Conservation (phyloP, 441 rosid species). For the Gossypium laxum region DNA sequence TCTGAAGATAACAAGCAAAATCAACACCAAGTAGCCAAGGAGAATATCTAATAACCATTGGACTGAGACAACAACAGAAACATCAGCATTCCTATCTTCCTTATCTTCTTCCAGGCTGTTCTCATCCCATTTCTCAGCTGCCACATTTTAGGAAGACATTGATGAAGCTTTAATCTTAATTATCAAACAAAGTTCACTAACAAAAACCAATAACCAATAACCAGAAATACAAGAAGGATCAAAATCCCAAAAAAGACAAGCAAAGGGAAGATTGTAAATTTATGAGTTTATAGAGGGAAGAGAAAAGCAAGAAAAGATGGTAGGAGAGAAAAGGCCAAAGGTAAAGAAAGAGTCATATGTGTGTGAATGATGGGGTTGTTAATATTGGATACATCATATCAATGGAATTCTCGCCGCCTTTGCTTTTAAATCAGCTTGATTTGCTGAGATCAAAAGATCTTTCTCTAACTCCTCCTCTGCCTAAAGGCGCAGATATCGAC, state of each 20-base stretch:
- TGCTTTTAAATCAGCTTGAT: constrained; percentile 40
- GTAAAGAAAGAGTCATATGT: background rate
- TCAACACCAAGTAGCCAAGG: constrained; percentile 8
- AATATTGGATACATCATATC: constrained; percentile 15
- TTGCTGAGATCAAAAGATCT: background rate
- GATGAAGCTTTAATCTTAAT: constrained; percentile 30
- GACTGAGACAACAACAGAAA: constrained; percentile 22
- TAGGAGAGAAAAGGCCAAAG: background rate
- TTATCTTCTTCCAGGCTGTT: constrained; percentile 14
- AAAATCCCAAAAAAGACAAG: constrained; percentile 10
- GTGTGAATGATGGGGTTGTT: background rate
- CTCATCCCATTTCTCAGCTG: constrained; percentile 15
- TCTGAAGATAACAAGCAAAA: background rate
- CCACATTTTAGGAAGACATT: constrained; percentile 20
- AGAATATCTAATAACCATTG: constrained; percentile 29
- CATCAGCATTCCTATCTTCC: constrained; percentile 23
- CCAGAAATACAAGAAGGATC: background rate
- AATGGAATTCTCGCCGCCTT: constrained; percentile 67
- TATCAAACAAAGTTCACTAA: constrained; percentile 16
- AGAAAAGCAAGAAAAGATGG: background rate
- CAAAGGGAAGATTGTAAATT: background rate
- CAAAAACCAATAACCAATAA: constrained; percentile 13
- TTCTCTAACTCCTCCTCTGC: background rate
- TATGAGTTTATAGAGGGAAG: background rate
- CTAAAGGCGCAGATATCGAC: background rate